These are phyloP conservation scores for Stipa capillata DNA, from an alignment of 176 grass and related monocot species.

Conservation along the genomic window DNA sequence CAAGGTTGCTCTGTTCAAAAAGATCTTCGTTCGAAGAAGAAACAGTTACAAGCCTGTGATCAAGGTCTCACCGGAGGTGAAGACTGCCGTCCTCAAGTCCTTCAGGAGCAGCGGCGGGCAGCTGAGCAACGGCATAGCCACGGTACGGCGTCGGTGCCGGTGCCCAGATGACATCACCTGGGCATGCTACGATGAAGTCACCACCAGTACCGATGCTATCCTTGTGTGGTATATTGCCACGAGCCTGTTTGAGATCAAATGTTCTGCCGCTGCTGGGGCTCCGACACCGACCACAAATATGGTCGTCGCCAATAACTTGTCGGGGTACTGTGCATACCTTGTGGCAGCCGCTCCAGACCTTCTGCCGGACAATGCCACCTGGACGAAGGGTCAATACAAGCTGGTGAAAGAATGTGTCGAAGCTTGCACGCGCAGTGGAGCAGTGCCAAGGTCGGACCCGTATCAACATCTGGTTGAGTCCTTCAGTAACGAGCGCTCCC, in stretches of 20 bases:
- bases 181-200: background rate
- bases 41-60: too few relatives aligned
- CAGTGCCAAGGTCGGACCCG: background rate
- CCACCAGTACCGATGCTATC: background rate
- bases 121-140: background rate
- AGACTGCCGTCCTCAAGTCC: background rate
- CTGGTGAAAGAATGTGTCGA: background rate
- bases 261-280: background rate
- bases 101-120: background rate
- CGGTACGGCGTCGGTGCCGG: background rate
- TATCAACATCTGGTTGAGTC: background rate
- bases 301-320: background rate
- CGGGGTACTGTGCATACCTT: background rate
- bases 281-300: background rate
- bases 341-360: constrained; percentile 1
- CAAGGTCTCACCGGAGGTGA: background rate
- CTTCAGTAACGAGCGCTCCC: background rate
- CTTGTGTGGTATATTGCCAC: background rate
- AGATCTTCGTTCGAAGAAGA: too few relatives aligned
- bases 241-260: background rate
- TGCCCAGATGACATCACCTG: background rate
- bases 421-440: fast-evolving
- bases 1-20: too few relatives aligned
- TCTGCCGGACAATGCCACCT: background rate
- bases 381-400: background rate